phyloP scores from a whole-genome alignment of 2,329 filamentous ascomycete genomes.

The Tolypocladium paradoxum region DNA sequence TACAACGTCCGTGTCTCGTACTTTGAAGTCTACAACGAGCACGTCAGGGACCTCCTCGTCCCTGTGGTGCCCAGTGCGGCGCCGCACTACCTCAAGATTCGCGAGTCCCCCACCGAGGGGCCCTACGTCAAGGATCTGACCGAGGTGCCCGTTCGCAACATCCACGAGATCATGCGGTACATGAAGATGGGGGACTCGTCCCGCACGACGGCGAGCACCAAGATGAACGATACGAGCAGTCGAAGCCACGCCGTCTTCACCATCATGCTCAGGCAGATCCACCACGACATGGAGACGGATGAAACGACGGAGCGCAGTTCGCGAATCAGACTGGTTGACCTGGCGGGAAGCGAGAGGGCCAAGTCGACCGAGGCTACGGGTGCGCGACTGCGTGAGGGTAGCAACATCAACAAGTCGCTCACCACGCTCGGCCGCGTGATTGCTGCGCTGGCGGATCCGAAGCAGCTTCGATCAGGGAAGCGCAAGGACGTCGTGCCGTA shows the following conservation, averaged over 20 bases:
- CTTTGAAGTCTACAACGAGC: constrained; percentile 99
- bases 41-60: constrained; percentile 85
- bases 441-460: constrained; percentile 70
- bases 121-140: constrained; percentile 96
- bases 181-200: constrained; percentile 87
- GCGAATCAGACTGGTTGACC: constrained; percentile 86
- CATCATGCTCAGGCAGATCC: constrained; percentile 95
- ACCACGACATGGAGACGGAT: constrained; percentile 94
- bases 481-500: constrained; percentile 68
- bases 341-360: constrained; percentile 89
- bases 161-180: constrained; percentile 75
- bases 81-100: constrained; percentile 91
- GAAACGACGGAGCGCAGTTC: constrained; percentile 93
- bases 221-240: constrained; percentile 98
- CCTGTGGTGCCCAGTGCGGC: constrained; percentile 59
- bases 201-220: constrained; percentile 83
- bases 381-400: constrained; percentile 79
- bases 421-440: constrained; percentile 94
- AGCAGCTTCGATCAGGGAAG: constrained; percentile 47
- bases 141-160: constrained; percentile 81
- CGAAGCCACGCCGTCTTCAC: constrained; percentile 97
- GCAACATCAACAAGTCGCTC: constrained; percentile 98
- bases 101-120: constrained; percentile 87
- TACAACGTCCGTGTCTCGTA: constrained; percentile 97
- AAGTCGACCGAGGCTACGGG: constrained; percentile 94